Evolutionary conservation across 2,329 filamentous ascomycete genomes (phyloP), one percentile per base, ranked within the genome.

Genomic region (Aspergillus hiratsukae): DNA sequence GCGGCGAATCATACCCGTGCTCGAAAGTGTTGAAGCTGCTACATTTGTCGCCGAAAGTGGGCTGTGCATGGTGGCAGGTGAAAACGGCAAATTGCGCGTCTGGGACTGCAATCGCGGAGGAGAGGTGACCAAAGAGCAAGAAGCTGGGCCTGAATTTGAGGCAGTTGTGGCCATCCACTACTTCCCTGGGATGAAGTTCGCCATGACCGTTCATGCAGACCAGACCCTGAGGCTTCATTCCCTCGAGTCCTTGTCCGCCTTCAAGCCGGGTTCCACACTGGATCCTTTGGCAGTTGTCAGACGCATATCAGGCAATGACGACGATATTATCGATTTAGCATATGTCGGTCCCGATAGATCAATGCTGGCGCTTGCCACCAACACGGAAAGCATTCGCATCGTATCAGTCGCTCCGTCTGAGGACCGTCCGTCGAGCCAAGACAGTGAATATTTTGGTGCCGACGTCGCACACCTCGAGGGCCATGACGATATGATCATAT

Each of bases 401-500:
- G 86, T 99, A 3, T 95, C 91, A 1, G 81, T 94, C 7, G 70
- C 72, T 10, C 58, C 68, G 55, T 67, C 72, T 31, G 58, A 71
- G 55, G 62, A 69, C 41, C 55, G 69, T 43, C 64, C 64, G 5
- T 67, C 67, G 11, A 73, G 75, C 4, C 66, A 69, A 37, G 66
- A 62, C 41, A 29, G 78, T 80, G 27, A 72, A 25, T 94, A 92
- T 69, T 97, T 97, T 71, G 94, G 94, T 14, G 90, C 92, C 58
- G 94, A 99, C 67, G 82, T 96, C 41, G 90, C 87, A 2, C 79
- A 94, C 25, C 80, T 99, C 1, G 90, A 90, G 68, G 94, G 94
- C 1, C 94, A 99, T 65, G 87, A 92, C 51, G 94, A 99, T 64
- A 97, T 99, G 52, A 89, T 99, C 58, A 96, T 99, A 64, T 92